These are phyloP conservation scores for Pyracantha coccinea DNA, from an alignment of 331 rosid species.

Conservation along the genomic window DNA sequence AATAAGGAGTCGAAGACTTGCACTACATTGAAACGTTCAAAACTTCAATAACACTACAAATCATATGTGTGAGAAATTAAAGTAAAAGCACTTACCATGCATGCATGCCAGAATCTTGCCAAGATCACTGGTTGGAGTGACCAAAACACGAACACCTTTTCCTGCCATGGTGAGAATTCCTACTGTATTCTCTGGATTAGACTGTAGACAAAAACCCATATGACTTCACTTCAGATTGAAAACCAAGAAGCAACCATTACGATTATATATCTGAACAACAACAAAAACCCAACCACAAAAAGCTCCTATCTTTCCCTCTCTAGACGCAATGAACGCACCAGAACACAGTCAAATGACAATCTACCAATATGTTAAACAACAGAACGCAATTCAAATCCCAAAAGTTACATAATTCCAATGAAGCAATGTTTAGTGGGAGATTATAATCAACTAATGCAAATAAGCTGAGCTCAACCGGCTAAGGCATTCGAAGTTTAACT, in stretches of 20 bases:
- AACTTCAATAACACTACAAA: not conserved
- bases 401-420: not conserved
- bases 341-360: not conserved
- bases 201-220: slow-evolving; percentile 36
- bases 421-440: not conserved
- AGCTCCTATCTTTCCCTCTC: not conserved
- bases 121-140: slow-evolving; percentile 88
- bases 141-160: slow-evolving; percentile 88
- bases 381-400: not conserved
- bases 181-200: slow-evolving; percentile 92
- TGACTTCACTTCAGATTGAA: not conserved
- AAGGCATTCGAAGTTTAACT: not conserved
- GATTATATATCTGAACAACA: not conserved
- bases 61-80: not conserved
- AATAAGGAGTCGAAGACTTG: not conserved
- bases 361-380: not conserved
- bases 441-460: not conserved
- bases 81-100: slow-evolving; percentile 59
- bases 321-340: not conserved
- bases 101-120: slow-evolving; percentile 89
- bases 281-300: not conserved
- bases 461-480: not conserved
- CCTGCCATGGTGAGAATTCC: slow-evolving; percentile 97
- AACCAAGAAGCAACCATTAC: not conserved
- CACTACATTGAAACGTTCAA: not conserved